phyloP scores from a whole-genome alignment of 2,329 filamentous ascomycete species.

The Aspergillus sp. region DNA sequence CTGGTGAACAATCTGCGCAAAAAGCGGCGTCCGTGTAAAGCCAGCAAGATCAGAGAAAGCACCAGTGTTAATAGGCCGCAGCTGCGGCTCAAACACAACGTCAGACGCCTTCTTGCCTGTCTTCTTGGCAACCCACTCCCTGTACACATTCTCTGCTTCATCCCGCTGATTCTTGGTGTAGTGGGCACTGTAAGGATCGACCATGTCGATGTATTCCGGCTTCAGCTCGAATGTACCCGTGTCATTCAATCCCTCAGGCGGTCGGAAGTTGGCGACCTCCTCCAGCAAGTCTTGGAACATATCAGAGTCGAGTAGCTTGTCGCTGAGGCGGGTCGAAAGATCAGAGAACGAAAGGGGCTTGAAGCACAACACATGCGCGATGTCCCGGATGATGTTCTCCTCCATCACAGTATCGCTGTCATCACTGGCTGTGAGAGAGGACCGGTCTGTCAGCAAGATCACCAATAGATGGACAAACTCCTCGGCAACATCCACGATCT shows the following conservation, averaged over 20 bases:
- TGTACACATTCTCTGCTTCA: constrained; percentile 85
- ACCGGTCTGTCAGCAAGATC: constrained; percentile 81
- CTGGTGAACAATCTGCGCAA: constrained; percentile 85
- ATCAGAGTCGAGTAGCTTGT: constrained; percentile 82
- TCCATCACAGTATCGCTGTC: constrained; percentile 47
- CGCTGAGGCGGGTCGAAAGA: constrained; percentile 74
- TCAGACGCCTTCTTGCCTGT: constrained; percentile 73
- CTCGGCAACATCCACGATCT: constrained; percentile 88
- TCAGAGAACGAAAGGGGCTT: constrained; percentile 94
- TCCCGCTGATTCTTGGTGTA: constrained; percentile 97
- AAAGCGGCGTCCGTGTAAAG: constrained; percentile 78
- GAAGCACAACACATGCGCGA: constrained; percentile 91
- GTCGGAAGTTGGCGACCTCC: constrained; percentile 80
- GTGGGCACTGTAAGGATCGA: constrained; percentile 93
- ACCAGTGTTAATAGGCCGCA: constrained; percentile 68
- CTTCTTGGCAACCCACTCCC: constrained; percentile 77
- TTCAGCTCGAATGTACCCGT: constrained; percentile 92
- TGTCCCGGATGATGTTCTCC: constrained; percentile 75
- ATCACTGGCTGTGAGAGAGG: constrained; percentile 52
- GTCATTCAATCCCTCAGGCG: constrained; percentile 85
- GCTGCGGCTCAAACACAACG: constrained; percentile 83
- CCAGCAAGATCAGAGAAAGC: constrained; percentile 68
- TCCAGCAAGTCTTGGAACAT: constrained; percentile 79
- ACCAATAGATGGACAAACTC: constrained; percentile 94
- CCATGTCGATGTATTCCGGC: constrained; percentile 72